Conservation (phyloP, 2,329 filamentous ascomycete species). For the Trichophyton benhamiae region DNA sequence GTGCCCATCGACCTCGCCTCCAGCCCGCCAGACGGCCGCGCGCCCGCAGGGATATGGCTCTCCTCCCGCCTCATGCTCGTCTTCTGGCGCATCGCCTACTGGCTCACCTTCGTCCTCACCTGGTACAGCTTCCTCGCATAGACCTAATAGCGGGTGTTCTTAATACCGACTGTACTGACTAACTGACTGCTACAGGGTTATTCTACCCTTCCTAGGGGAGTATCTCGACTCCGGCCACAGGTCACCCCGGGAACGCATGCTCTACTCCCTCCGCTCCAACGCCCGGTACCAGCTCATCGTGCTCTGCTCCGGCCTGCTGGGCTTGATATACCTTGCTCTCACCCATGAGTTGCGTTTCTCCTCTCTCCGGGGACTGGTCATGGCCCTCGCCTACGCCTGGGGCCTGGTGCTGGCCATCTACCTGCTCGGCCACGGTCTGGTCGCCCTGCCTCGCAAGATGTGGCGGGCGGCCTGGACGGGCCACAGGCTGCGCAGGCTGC, state of each 20-base stretch:
- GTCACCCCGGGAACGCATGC: conserved; percentile 64
- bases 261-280: conserved; percentile 79
- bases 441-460: conserved; percentile 72
- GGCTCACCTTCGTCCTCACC: conserved; percentile 88
- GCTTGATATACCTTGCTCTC: conserved; percentile 71
- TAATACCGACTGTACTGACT: too few species aligned
- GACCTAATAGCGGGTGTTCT: too few species aligned
- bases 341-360: conserved; percentile 60
- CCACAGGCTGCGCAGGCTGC: conserved; percentile 59
- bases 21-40: conserved; percentile 60
- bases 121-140: conserved; percentile 47
- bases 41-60: conserved; percentile 74
- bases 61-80: conserved; percentile 66
- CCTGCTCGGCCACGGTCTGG: conserved; percentile 92
- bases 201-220: conserved; percentile 84
- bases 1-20: conserved; percentile 94
- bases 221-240: conserved; percentile 91
- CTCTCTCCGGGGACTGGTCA: conserved; percentile 70
- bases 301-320: conserved; percentile 55
- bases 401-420: conserved; percentile 86
- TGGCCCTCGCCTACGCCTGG: conserved; percentile 93
- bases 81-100: conserved; percentile 90
- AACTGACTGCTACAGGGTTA: conserved; percentile 47
- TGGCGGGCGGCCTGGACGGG: conserved; percentile 69
- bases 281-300: conserved; percentile 78